A percentile compares a stretch with the other conserved stretches of the same genome.
Conservation (phyloP, 768 basidiomycete species). For the Macrolepiota fuliginosa region DNA sequence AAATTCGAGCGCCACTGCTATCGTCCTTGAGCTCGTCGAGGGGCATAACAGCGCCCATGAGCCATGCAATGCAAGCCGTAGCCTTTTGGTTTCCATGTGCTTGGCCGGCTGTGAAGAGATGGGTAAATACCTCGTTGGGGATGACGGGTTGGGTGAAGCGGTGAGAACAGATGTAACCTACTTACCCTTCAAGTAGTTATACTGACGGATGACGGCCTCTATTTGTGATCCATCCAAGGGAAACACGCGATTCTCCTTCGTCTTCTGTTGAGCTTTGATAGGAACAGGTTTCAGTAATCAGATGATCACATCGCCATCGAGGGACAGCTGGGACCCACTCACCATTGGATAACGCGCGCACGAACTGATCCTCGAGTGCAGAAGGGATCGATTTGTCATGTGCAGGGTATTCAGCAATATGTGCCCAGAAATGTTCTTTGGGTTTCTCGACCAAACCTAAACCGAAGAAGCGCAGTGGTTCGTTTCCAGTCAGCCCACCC, state of each 20-base stretch:
- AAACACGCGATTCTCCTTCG: constrained; percentile 26
- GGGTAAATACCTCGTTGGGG: background rate
- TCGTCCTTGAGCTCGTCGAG: constrained; percentile 29
- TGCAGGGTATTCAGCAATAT: constrained; percentile 41
- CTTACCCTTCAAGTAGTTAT: constrained; percentile 35
- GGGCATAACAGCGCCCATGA: constrained; percentile 43
- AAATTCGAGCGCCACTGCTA: constrained; percentile 18
- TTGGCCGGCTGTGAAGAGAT: constrained; percentile 24
- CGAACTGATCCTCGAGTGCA: constrained; percentile 31
- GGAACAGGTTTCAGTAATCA: constrained; percentile 4
- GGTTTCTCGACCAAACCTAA: constrained; percentile 26
- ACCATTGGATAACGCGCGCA: constrained; percentile 31
- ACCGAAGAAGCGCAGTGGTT: background rate
- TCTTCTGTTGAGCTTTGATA: constrained; percentile 27
- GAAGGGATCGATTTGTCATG: constrained; percentile 36
- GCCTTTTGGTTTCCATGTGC: constrained; percentile 26
- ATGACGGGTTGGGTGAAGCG: background rate
- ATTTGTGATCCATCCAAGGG: constrained; percentile 36
- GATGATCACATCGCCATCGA: constrained; percentile 4
- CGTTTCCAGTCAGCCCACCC: background rate
- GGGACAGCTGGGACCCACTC: constrained; percentile 12
- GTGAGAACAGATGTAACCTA: constrained; percentile 1
- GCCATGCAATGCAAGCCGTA: constrained; percentile 34
- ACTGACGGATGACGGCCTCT: constrained; percentile 35
- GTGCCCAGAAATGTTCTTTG: constrained; percentile 38